phyloP scores from a whole-genome alignment of 768 basidiomycete species.

The Naematelia encephala region DNA sequence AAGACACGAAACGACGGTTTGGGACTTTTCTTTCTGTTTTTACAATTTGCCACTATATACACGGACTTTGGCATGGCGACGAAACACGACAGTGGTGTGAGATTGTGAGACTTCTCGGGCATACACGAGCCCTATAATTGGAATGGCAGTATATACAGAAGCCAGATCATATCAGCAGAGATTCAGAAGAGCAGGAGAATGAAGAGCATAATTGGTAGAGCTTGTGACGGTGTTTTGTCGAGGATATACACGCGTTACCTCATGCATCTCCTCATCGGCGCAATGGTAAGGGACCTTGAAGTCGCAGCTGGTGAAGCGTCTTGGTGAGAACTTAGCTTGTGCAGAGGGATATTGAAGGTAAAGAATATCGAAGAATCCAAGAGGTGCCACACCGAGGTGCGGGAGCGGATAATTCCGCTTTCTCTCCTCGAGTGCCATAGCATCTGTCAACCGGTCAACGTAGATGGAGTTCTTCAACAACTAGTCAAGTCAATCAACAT shows the following conservation, averaged over 20 bases:
- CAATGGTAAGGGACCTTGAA: not conserved
- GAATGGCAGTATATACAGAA: not conserved
- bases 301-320: too few species aligned
- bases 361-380: too few species aligned
- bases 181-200: not conserved
- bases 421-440: not conserved
- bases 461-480: too few species aligned
- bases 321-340: too few species aligned
- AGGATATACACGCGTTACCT: not conserved
- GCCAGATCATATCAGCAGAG: not conserved
- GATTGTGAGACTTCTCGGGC: not conserved
- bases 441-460: not conserved
- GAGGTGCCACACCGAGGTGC: not conserved
- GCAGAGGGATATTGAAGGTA: too few species aligned
- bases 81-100: not conserved
- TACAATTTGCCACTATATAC: not conserved
- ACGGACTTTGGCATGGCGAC: slow-evolving; percentile 1
- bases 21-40: not conserved
- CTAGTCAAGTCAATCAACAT: too few species aligned
- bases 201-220: not conserved
- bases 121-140: not conserved
- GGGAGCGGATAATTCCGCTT: not conserved
- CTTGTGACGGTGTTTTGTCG: not conserved
- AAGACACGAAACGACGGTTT: not conserved
- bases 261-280: not conserved